Conservation (phyloP, 495 filamentous ascomycete genomes). For the Penicillium bialowiezense region DNA sequence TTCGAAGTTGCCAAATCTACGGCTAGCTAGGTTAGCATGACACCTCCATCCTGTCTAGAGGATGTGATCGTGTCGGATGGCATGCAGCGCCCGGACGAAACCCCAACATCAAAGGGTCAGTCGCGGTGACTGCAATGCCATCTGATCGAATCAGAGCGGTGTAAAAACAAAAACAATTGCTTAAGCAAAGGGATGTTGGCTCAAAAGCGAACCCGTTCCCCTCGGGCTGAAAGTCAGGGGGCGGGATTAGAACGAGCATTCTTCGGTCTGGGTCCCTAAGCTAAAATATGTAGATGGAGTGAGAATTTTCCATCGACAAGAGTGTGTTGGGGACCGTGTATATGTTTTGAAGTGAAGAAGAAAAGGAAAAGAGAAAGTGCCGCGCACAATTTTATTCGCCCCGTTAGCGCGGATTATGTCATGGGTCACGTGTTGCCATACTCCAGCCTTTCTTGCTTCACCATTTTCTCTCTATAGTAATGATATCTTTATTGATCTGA, state of each 20-base stretch:
- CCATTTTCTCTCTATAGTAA: too few relatives aligned
- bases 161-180: too few relatives aligned
- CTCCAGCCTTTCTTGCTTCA: too few relatives aligned
- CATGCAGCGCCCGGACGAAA: background rate
- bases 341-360: slow-evolving; percentile 23
- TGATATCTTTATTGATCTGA: too few relatives aligned
- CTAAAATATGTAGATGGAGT: slow-evolving; percentile 43
- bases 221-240: slow-evolving; percentile 31
- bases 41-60: slow-evolving; percentile 2
- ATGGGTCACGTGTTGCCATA: background rate
- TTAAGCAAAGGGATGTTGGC: slow-evolving; percentile 32
- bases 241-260: slow-evolving; percentile 51
- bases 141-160: too few relatives aligned
- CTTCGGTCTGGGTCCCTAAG: slow-evolving; percentile 44
- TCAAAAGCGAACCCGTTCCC: slow-evolving; percentile 51
- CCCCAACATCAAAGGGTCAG: slow-evolving; percentile 1
- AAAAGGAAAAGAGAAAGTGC: slow-evolving; percentile 18
- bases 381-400: slow-evolving; percentile 15
- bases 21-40: slow-evolving; percentile 5
- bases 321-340: slow-evolving; percentile 41
- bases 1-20: slow-evolving; percentile 43
- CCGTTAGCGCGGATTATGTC: slow-evolving; percentile 7
- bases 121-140: background rate
- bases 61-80: background rate
- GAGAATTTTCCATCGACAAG: slow-evolving; percentile 34